Evolutionary conservation across 2,329 filamentous ascomycete genomes (phyloP), one percentile per base, ranked within the genome.

Genomic region (Aaosphaeria pasadenensis): DNA sequence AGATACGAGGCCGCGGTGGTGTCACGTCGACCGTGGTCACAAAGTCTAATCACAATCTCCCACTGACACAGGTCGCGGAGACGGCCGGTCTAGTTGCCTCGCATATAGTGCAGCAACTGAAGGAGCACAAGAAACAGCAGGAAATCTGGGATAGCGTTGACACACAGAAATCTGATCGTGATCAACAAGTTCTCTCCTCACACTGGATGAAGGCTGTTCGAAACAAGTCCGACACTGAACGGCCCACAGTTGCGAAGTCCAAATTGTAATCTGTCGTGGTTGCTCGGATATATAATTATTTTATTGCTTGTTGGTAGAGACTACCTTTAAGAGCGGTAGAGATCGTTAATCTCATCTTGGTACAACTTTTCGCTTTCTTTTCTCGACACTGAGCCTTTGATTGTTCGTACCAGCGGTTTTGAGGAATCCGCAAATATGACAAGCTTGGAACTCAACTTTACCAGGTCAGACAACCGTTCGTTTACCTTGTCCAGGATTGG

Each of bases 321-420:
- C 17, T 24, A 24, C 17, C 9, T 13, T 13, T 36, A 36, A 13
- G 33, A 13, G 33, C 4, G 9, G 4, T 36, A 36, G 9, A 36
- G 13, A 13, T 13, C 3, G 9, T 36, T 13, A 36, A 36, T 36
- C 33, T 36, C 33, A 7, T 46, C 43, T 30, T 17, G 6, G 39
- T 46, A 51, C 29, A 44, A 11, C 24, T 48, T 6, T 30, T 51
- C 48, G 11, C 30, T 53, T 17, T 41, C 29, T 9, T 13, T 9
- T 36, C 33, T 36, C 4, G 45, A 38, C 29, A 48, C 43, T 9
- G 44, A 31, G 9, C 47, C 50, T 13, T 53, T 53, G 7, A 30
- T 30, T 3, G 44, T 53, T 7, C 48, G 35, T 11, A 50, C 39
- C 24, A 50, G 39, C 11, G n/a, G 33, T 39, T 48, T 53, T 11